Base-by-base conservation (phyloP, 345 rosid species). In the Moricandia moricandioides region DNA sequence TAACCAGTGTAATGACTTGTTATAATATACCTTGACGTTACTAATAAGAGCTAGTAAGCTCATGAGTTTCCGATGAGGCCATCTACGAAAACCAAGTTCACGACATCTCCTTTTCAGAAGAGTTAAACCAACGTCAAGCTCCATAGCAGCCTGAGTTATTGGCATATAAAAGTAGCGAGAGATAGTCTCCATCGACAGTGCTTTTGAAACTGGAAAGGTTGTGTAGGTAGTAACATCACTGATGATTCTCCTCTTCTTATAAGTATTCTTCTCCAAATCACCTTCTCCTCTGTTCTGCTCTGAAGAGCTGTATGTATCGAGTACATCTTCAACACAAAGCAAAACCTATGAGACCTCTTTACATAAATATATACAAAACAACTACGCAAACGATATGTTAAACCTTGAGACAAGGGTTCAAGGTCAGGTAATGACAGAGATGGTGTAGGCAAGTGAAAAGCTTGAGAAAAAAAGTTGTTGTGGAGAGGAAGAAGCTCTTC, bases 41-140 rank as follows among this genome's bases (percentile, higher is more conserved):
- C 61, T 66, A 24, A 90, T 90, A 1, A 90, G 83, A 29, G 88
- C 83, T 63, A 76, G 85, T 34, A 90, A 77, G 63, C 90, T 87
- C 89, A 80, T 85, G 39, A 90, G 83, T 76, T 90, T 90, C 18
- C 96, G 80, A 62, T 88, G 91, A 4, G 96, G 96, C 96, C 92
- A 89, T 49, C 92, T 29, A 8, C 74, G 63, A 17, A 89, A 83
- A 6, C 90, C 90, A 69, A 89, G 67, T 10, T 86, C 90, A 7
- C 96, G 86, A 54, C 96, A 89, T 78, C 89, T 82, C 43, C 89
- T 88, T 76, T 90, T 90, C 67, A 88, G 30, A 5, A 88, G 80
- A 2, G 96, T 90, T 65, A 90, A 60, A 2, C 96, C 96, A 17
- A 90, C 85, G 12, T 90, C 82, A 1, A 90, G 88, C 30, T 87